Percentiles rank a stretch among this genome's conserved stretches.
phyloP scores from a whole-genome alignment of 2,329 filamentous ascomycete genomes.

The Colletotrichum sublineola region DNA sequence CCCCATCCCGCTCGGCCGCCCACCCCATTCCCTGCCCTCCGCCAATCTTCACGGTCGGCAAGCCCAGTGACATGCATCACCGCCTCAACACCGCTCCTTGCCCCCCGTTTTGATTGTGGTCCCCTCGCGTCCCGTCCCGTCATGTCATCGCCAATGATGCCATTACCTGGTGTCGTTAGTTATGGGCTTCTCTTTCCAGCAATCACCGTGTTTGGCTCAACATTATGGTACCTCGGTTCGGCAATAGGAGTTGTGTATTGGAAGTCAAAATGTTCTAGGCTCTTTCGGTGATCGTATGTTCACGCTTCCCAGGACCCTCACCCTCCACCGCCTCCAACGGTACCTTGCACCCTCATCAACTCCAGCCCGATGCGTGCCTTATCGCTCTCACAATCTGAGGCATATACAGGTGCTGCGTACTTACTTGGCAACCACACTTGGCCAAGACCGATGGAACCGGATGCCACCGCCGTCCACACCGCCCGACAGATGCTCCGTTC shows the following conservation, averaged over 20 bases:
- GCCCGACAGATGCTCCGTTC: slow-evolving; percentile 38
- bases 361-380: slow-evolving; percentile 34
- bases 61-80: slow-evolving; percentile 42
- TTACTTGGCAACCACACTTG: slow-evolving; percentile 27
- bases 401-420: slow-evolving; percentile 5
- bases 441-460: slow-evolving; percentile 40
- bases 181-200: slow-evolving; percentile 11
- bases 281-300: slow-evolving; percentile 39
- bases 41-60: slow-evolving; percentile 37
- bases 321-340: slow-evolving; percentile 37
- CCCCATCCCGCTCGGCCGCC: slow-evolving; percentile 26
- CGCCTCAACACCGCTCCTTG: slow-evolving; percentile 42
- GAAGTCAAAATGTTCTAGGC: slow-evolving; percentile 37
- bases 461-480: slow-evolving; percentile 39
- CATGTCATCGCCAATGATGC: slow-evolving; percentile 29
- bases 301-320: slow-evolving; percentile 12
- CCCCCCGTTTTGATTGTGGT: slow-evolving; percentile 17
- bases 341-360: slow-evolving; percentile 13
- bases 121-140: slow-evolving; percentile 38
- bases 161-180: slow-evolving; percentile 20
- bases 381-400: slow-evolving; percentile 33
- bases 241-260: slow-evolving; percentile 34
- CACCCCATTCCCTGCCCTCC: slow-evolving; percentile 27
- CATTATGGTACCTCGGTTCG: slow-evolving; percentile 13
- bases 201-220: slow-evolving; percentile 27